Conservation (phyloP, 2,329 filamentous ascomycete genomes). For the Diplodia scrobiculata region DNA sequence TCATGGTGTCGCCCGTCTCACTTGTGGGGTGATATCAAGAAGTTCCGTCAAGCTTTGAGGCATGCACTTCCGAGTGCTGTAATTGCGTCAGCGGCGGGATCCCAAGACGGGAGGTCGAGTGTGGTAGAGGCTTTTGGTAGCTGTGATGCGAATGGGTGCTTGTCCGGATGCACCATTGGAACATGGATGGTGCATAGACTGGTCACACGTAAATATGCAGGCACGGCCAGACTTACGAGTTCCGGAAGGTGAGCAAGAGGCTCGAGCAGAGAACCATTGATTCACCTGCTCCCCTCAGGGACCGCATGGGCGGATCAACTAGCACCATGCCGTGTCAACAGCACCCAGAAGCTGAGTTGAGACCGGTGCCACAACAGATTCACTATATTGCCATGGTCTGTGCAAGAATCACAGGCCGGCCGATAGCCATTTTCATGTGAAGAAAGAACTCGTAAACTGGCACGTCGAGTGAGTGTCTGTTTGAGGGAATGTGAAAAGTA, state of each 20-base stretch:
- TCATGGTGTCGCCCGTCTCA: neutral
- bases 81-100: neutral
- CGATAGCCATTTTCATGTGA: conserved; percentile 10
- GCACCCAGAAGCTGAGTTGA: conserved; percentile 10
- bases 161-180: conserved; percentile 2
- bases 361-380: conserved; percentile 13
- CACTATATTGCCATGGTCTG: neutral
- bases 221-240: conserved; percentile 8
- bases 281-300: neutral
- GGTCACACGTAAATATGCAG: conserved; percentile 6
- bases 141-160: neutral
- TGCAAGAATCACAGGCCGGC: neutral
- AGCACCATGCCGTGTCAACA: conserved; percentile 6
- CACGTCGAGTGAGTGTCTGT: neutral
- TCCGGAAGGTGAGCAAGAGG: conserved; percentile 6
- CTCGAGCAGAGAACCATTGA: neutral
- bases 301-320: neutral
- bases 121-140: neutral
- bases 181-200: conserved; percentile 1
- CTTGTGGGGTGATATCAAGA: neutral
- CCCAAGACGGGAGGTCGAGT: neutral
- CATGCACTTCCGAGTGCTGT: neutral
- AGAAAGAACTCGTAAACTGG: neutral
- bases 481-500: neutral
- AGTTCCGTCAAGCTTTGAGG: neutral